Base-by-base conservation (phyloP, 2,329 filamentous ascomycete species). In the Diaporthe nobilis region DNA sequence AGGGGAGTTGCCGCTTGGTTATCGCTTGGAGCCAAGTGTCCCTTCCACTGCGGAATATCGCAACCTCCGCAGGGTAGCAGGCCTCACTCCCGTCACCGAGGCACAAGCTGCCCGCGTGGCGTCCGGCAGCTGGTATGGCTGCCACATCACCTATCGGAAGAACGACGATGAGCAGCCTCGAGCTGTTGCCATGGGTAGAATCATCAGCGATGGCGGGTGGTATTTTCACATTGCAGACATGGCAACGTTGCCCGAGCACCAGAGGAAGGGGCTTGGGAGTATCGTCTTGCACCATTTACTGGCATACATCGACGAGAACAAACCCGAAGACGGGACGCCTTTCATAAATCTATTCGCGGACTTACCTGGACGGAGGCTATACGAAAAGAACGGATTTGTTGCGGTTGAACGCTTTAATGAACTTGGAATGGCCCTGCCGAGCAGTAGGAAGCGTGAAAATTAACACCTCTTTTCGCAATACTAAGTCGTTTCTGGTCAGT, bases 201-300 rank as follows among this genome's bases (percentile, higher is more conserved):
- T 90, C 37, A 82, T 89, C 74, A 86, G 87, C 17, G 88, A 90
- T 76, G 88, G 88, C 9, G 86, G 85, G 8, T 87, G 88, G 82
- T 89, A 89, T 77, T 88, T 89, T 71, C 81, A 86, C 58, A 83
- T 90, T 68, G 85, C 85, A 28, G 88, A 90, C 78, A 87, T 90
- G 80, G 86, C 85, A 2, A 85, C 88, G n/a, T 81, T 87, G 61
- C 86, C 87, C 8, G 83, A 81, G 10, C 87, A 90, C 75, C 88
- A 88, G 76, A 84, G 85, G 15, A 84, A 83, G 70, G 88, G 88
- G 0, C 79, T 90, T 1, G 88, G 86, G 12, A 85, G 86, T 70
- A 81, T 82, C 31, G 82, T 90, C 49, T 79, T 89, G 80, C 84
- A 85, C 78, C 79, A 80, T 28, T 80, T 89, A 55, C 77, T 89